Evolutionary conservation across 1,284 basidiomycete genomes (phyloP).

Genomic region (Marasmius oreades): DNA sequence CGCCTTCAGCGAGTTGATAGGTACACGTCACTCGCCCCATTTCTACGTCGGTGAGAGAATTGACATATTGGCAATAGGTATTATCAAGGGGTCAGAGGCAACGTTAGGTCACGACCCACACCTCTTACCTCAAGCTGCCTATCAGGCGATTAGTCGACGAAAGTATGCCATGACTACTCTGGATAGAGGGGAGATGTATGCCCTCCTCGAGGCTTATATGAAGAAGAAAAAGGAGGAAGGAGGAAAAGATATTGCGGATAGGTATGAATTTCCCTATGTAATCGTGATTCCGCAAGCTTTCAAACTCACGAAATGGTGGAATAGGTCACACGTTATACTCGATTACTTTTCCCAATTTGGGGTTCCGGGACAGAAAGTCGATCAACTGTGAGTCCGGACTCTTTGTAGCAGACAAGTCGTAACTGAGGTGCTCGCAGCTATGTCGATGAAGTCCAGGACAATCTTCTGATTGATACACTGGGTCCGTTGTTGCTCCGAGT

Average conservation of each 20-base stretch:
- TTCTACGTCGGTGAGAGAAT: slow-evolving; percentile 1
- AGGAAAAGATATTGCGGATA: slow-evolving; percentile 63
- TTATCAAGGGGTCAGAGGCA: slow-evolving; percentile 65
- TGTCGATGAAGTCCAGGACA: slow-evolving; percentile 73
- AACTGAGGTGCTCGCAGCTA: slow-evolving; percentile 41
- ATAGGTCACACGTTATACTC: slow-evolving; percentile 52
- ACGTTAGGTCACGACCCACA: slow-evolving; percentile 31
- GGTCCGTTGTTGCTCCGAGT: slow-evolving; percentile 32
- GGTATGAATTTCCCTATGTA: slow-evolving; percentile 38
- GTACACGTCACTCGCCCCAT: slow-evolving; percentile 25
- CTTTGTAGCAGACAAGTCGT: neutral
- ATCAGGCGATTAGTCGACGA: slow-evolving; percentile 45
- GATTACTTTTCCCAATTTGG: slow-evolving; percentile 30
- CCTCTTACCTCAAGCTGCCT: slow-evolving; percentile 42
- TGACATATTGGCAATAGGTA: slow-evolving; percentile 34
- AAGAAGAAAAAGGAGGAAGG: slow-evolving; percentile 40
- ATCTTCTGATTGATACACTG: slow-evolving; percentile 61
- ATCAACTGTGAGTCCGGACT: slow-evolving; percentile 48
- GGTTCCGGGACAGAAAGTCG: slow-evolving; percentile 41
- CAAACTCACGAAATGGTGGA: slow-evolving; percentile 10
- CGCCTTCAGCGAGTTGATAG: slow-evolving; percentile 69
- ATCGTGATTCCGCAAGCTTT: neutral
- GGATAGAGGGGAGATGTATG: slow-evolving; percentile 47
- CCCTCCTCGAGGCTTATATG: slow-evolving; percentile 52
- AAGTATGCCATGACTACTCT: slow-evolving; percentile 52